phyloP scores from a whole-genome alignment of 805 yeast species.

The Metschnikowia reukaufii region DNA sequence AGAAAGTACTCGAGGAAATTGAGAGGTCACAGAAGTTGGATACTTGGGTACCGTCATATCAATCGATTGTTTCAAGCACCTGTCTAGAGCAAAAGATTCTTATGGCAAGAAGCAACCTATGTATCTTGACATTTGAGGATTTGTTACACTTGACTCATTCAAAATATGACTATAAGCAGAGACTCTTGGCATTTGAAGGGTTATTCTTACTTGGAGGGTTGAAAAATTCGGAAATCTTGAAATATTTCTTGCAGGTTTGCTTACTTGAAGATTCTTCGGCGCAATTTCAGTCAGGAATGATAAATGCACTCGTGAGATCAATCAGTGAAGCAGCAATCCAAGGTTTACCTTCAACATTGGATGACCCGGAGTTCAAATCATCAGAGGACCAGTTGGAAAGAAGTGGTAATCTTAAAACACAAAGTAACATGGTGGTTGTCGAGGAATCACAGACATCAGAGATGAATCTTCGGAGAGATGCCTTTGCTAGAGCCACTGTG shows the following conservation, averaged over 20 bases:
- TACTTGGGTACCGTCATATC: slow-evolving; percentile 79
- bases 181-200: slow-evolving; percentile 70
- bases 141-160: slow-evolving; percentile 52
- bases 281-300: slow-evolving; percentile 50
- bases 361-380: slow-evolving; percentile 62
- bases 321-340: slow-evolving; percentile 67
- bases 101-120: slow-evolving; percentile 56
- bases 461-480: slow-evolving; percentile 58
- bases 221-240: slow-evolving; percentile 58
- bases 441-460: slow-evolving; percentile 50
- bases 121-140: slow-evolving; percentile 53
- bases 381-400: slow-evolving; percentile 27
- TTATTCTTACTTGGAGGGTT: slow-evolving; percentile 75
- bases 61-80: slow-evolving; percentile 51
- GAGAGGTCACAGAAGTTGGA: slow-evolving; percentile 78
- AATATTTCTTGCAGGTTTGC: slow-evolving; percentile 58
- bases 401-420: slow-evolving; percentile 6
- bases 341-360: slow-evolving; percentile 57
- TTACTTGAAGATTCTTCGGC: slow-evolving; percentile 52
- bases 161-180: slow-evolving; percentile 48
- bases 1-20: slow-evolving; percentile 56
- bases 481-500: slow-evolving; percentile 60
- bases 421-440: slow-evolving; percentile 49
- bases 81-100: slow-evolving; percentile 60
- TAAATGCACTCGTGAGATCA: slow-evolving; percentile 47